Conservation (phyloP, 2,329 filamentous ascomycete genomes). For the Phoma sp. region DNA sequence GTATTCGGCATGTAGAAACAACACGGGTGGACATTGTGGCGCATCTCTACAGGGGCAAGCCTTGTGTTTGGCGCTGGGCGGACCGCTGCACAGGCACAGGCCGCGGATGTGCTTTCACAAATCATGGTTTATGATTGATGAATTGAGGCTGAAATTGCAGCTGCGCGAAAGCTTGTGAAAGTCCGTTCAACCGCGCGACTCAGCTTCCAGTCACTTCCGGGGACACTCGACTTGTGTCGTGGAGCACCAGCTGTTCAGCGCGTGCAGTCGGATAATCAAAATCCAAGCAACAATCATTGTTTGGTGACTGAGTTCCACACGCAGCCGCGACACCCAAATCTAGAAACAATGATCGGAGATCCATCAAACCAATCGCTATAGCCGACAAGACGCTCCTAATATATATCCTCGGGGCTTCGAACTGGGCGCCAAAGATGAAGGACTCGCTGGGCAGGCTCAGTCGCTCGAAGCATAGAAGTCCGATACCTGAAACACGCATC, state of each 20-base stretch:
- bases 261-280: constrained; percentile 1
- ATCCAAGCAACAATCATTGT: neutral
- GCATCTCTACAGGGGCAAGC: constrained; percentile 9
- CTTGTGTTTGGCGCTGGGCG: constrained; percentile 12
- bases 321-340: neutral
- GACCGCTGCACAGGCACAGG: constrained; percentile 8
- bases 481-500: constrained; percentile 25
- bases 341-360: constrained; percentile 3
- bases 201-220: neutral
- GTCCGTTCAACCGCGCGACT: neutral
- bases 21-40: constrained; percentile 2
- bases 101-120: constrained; percentile 6
- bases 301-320: neutral
- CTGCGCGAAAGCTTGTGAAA: constrained; percentile 1
- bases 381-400: neutral
- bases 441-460: constrained; percentile 16
- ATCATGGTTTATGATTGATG: neutral
- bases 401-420: constrained; percentile 2
- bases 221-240: neutral
- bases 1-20: constrained; percentile 2
- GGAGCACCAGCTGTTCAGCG: constrained; percentile 1
- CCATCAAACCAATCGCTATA: constrained; percentile 5
- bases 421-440: constrained; percentile 20
- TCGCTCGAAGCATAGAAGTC: constrained; percentile 16
- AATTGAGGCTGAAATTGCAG: constrained; percentile 3